These are phyloP conservation scores for Wickerhamiella cacticola DNA, from an alignment of 805 yeast species.

Conservation along the genomic window DNA sequence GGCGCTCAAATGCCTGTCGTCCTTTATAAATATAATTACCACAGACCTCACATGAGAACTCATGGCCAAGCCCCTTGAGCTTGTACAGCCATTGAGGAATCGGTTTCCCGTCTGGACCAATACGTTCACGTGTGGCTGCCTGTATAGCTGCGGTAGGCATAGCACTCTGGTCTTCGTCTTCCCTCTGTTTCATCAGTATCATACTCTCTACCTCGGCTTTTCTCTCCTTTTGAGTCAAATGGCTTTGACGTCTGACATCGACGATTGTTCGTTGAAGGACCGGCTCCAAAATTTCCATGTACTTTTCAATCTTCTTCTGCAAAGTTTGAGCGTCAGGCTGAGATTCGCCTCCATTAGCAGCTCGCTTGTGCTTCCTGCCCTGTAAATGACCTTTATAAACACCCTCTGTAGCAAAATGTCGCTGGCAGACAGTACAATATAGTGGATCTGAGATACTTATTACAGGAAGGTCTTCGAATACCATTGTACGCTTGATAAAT, in stretches of 20 bases:
- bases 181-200: neutral
- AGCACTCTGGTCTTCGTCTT: conserved; percentile 27
- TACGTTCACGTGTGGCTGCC: conserved; percentile 48
- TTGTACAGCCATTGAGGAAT: conserved; percentile 91
- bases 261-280: conserved; percentile 40
- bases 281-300: conserved; percentile 30
- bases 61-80: conserved; percentile 67
- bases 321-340: neutral
- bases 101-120: conserved; percentile 83
- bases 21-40: conserved; percentile 67
- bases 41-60: conserved; percentile 74
- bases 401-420: conserved; percentile 46
- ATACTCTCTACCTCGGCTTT: conserved; percentile 39
- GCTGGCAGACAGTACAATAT: conserved; percentile 55
- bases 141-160: conserved; percentile 26
- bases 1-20: conserved; percentile 54
- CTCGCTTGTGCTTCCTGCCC: conserved; percentile 66
- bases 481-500: conserved; percentile 30
- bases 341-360: conserved; percentile 20
- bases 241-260: conserved; percentile 52
- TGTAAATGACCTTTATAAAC: conserved; percentile 57
- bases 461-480: conserved; percentile 18
- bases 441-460: conserved; percentile 19
- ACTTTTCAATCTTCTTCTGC: neutral
- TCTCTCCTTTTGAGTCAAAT: conserved; percentile 56